Base-by-base conservation (phyloP, 163 green algal species). In the Scenedesmus sp. region DNA sequence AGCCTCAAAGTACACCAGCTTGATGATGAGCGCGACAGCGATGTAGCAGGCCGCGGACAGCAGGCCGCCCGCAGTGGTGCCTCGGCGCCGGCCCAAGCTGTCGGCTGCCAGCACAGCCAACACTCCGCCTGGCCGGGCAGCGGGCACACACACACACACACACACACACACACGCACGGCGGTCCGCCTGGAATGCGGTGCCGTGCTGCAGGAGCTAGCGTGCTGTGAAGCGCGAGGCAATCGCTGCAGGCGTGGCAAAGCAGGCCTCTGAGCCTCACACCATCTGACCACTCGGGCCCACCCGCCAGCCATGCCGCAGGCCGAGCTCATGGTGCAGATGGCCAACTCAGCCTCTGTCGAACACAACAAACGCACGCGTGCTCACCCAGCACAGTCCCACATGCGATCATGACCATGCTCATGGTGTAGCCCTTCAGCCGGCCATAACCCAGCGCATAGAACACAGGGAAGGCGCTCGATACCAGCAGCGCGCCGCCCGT, bases 361-460 rank as follows among this genome's bases (percentile, higher is more conserved):
- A 49, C 46, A 56, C 10, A 56, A 56, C 46, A 56, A 56, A 56
- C 46, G 10, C 46, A 56, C n/a, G n/a, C n/a, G n/a, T 16, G 7
- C 81, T 72, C 81, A 86, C 81, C 81, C 16, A 43, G 13, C 46
- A 86, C 33, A 16, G 49, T 3, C 15, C 81, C 81, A 18, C 18
- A 46, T 30, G 30, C n/a, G 5, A 76, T n/a, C 30, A 86, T 42
- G 16, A 86, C 81, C 33, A 86, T n/a, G 49, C 81, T 72, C 81
- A 86, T 86, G 1, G 81, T 72, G 30, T 46, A 86, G 3, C 81
- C 51, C 49, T 76, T 72, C 49, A 86, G 18, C 5, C 81, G n/a
- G 44, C 81, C 81, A n/a, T 86, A 86, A 2, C 81, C 81, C 30
- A 86, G 30, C n/a, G 81, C 81, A n/a, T 86, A 86, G n/a, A 86